Evolutionary conservation across 441 rosid genomes (phyloP).

Genomic region (Sinapis alba): DNA sequence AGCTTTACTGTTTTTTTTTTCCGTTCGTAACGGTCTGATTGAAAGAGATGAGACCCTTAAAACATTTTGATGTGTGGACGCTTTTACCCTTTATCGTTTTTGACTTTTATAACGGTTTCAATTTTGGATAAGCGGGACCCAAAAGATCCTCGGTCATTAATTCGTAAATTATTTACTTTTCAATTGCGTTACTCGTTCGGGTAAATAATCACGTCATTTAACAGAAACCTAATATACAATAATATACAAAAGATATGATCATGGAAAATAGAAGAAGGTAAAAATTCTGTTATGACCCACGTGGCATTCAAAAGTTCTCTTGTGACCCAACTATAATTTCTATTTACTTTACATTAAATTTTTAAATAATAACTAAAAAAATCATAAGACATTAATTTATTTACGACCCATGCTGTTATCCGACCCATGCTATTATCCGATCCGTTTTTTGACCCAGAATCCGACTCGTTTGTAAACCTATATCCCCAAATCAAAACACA

Average conservation of each 20-base stretch:
- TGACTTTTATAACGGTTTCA: slow-evolving; percentile 29
- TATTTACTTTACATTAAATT: no score
- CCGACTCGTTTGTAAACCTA: no score
- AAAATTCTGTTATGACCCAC: no score
- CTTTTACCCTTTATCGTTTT: slow-evolving; percentile 14
- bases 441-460: no score
- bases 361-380: no score
- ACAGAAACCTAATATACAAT: no score
- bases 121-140: slow-evolving; percentile 2
- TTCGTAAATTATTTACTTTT: background rate
- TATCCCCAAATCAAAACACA: no score
- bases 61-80: slow-evolving; percentile 7
- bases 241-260: background rate
- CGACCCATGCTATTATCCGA: no score
- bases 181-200: background rate
- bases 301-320: no score
- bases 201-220: background rate
- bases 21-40: slow-evolving; percentile 29
- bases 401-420: no score
- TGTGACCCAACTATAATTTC: no score
- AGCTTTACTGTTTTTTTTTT: background rate
- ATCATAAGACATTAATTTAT: no score
- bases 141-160: slow-evolving; percentile 15
- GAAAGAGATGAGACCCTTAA: slow-evolving; percentile 2
- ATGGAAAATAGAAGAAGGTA: background rate